Base-by-base conservation (phyloP, 164 flowering plant species). In the Piper betle region DNA sequence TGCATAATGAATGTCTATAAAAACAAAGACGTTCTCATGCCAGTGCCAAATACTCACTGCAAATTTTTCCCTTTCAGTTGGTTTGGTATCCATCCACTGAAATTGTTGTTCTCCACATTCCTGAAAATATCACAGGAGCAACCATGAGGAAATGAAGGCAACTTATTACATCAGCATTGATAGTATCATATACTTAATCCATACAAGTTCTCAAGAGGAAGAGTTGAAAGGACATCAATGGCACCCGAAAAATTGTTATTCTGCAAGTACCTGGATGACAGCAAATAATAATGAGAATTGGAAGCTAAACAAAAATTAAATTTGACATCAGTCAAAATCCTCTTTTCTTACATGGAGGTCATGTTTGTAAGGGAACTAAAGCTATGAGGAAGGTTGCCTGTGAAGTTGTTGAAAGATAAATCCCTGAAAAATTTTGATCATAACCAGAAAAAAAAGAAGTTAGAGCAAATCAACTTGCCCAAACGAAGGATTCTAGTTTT, bases 231-330 rank as follows among this genome's bases (percentile, higher is more conserved):
- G 74, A 83, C 91, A 72, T 89, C 72, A 64, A 92, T 79, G 40
- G 84, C 59, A 53, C 98, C 98, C 1, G 91, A 80, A 60, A 89
- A 79, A 69, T 87, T 96, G 73, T 92, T 92, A 76, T 81, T 86
- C 68, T 92, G 86, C 80, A 93, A 76, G 69, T 80, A 83, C 86
- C 98, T 93, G 76, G 60, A 71, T 2, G 66, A 68, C 25, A 40
- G 62, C 46, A 53, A 61, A 65, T 13, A 52, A 62, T 46, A 62
- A 17, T 55, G 60, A 37, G 7, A 56, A 65, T 15, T 18, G 43
- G 16, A 52, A 20, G 42, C 59, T 52, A n/a, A 69, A 17, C 17
- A 43, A 54, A 37, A 16, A 50, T 33, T 43, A 60, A 41, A 25
- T 37, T 25, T 55, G 37, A 61, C n/a, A 39, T 15, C 25, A 59